Evolutionary conservation across 2,329 filamentous ascomycete species (phyloP), one percentile per base, ranked within the genome.

Genomic region (Cytospora mali): DNA sequence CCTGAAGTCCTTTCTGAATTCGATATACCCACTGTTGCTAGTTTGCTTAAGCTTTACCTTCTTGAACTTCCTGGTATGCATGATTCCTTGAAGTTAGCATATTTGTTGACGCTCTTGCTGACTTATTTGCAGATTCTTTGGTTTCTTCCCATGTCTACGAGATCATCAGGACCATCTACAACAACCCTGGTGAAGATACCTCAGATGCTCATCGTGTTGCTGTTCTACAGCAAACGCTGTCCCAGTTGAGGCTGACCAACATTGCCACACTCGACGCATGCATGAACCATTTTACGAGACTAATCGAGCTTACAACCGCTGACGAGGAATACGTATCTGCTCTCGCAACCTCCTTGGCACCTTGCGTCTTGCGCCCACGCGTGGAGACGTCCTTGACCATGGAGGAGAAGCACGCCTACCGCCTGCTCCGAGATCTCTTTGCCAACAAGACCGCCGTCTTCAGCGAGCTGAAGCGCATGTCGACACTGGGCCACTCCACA

Each of bases 121-220:
- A 77, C 66, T 49, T 4, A 21, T 23, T 16, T 53, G 11, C 68
- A 95, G 95, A 99, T 77, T 98, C 95, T n/a, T 84, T 99, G 66
- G 94, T 99, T 66, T 98, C 95, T 62, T 96, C 93, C 48, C 94
- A 98, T 74, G 93, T 99, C 63, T 99, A 99, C 75, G 96, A 99
- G 79, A 98, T 99, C 72, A 89, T 99, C 74, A 93, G 97, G 78
- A 98, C 93, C 2, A 96, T 99, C 68, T 99, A 99, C 80, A 89
- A 88, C 53, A 93, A 91, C 16, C 89, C 92, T 14, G 62, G 58
- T 10, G 60, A 61, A 7, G 63, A 65, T 18, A 83, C 90, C 53
- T 84, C 90, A 49, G 92, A 96, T 62, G 83, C 88, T 57, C 88
- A 91, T 14, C 90, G 95, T 58, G 85, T 99, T 67, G 90, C 93